Evolutionary conservation across 805 yeast species (phyloP).

Genomic region (Lipomyces starkeyi): DNA sequence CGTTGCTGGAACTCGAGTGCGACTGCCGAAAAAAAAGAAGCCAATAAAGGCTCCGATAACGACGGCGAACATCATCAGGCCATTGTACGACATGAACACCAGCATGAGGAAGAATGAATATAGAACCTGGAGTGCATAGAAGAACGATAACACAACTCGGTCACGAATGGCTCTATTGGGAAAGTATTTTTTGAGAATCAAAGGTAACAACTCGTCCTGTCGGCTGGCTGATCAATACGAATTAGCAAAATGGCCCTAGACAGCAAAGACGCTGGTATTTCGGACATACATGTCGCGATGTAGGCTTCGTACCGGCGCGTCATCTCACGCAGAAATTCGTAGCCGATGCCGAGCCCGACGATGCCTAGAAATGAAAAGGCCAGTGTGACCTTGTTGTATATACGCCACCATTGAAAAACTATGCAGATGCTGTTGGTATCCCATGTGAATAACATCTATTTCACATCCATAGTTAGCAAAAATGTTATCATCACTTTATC

Average conservation of each 20-base stretch:
- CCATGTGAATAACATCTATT: conserved; percentile 38
- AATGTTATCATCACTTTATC: too few species aligned
- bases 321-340: conserved; percentile 34
- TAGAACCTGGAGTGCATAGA: conserved; percentile 35
- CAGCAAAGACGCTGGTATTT: background rate
- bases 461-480: background rate
- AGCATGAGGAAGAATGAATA: conserved; percentile 37
- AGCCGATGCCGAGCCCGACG: conserved; percentile 36
- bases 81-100: conserved; percentile 15
- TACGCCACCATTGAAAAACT: conserved; percentile 38
- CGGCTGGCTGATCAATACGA: background rate
- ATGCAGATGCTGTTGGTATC: conserved; percentile 30
- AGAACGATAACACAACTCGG: conserved; percentile 24
- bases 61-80: conserved; percentile 33
- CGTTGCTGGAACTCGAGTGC: conserved; percentile 24
- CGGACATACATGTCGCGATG: conserved; percentile 7
- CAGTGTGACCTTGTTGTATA: conserved; percentile 24
- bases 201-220: conserved; percentile 25
- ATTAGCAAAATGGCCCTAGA: background rate
- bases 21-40: conserved; percentile 34
- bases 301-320: conserved; percentile 34
- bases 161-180: conserved; percentile 32
- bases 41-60: conserved; percentile 37
- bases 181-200: conserved; percentile 23
- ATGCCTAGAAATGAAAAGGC: conserved; percentile 37